Percentiles rank a stretch among this genome's conserved stretches.
These are phyloP conservation scores for Austroboletus olivaceoglutinosus DNA, from an alignment of 1,284 basidiomycete species.

Conservation along the genomic window DNA sequence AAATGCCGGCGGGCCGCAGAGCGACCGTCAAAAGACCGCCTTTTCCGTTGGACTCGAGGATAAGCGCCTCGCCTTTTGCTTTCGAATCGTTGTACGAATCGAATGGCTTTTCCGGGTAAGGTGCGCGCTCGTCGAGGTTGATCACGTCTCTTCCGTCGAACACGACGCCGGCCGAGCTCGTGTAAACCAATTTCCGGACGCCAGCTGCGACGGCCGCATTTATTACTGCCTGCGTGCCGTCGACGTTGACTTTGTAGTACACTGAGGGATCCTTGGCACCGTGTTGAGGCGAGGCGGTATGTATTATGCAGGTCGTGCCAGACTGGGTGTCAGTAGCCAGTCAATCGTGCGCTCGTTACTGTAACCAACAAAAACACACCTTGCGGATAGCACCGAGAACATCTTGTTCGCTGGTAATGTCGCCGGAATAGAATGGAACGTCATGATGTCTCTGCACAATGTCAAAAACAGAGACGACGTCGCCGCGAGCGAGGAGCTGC, in stretches of 20 bases:
- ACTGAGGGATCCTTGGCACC: constrained; percentile 70
- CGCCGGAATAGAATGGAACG: constrained; percentile 82
- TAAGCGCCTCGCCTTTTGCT: constrained; percentile 84
- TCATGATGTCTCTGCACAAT: constrained; percentile 87
- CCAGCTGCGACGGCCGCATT: constrained; percentile 71
- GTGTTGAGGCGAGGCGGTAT: constrained; percentile 91
- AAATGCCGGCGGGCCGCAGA: constrained; percentile 91
- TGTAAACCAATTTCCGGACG: constrained; percentile 91
- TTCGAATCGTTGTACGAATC: constrained; percentile 99
- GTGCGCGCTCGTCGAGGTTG: constrained; percentile 87
- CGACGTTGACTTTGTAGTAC: constrained; percentile 93
- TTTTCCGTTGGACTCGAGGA: constrained; percentile 84
- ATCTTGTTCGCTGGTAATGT: constrained; percentile 77
- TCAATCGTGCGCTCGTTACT: neutral
- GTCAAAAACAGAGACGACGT: constrained; percentile 83
- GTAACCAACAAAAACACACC: constrained; percentile 38
- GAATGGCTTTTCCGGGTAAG: constrained; percentile 72
- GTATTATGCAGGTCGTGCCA: constrained; percentile 85
- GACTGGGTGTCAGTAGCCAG: constrained; percentile 45
- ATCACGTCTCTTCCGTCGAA: constrained; percentile 84
- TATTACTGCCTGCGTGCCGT: constrained; percentile 87
- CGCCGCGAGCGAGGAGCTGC: constrained; percentile 73
- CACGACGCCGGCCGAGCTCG: constrained; percentile 91
- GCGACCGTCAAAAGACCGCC: constrained; percentile 86
- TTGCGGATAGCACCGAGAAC: constrained; percentile 72